Percentiles rank a stretch among this genome's conserved stretches.
phyloP scores from a whole-genome alignment of 306 rosid genomes.

The Rubus parviflorus region DNA sequence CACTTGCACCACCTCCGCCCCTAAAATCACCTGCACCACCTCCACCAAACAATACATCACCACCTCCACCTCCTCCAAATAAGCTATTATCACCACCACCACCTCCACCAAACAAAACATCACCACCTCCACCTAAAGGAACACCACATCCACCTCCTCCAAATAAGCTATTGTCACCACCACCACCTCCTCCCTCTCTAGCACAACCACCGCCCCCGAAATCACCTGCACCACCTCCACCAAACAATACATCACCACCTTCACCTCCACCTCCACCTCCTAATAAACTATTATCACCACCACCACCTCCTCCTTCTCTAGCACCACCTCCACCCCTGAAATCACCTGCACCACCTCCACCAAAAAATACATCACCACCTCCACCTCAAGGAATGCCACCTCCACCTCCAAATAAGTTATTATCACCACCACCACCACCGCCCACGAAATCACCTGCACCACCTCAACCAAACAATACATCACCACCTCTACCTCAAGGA shows the following conservation, averaged over 20 bases:
- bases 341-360: not conserved
- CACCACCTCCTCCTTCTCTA: not conserved
- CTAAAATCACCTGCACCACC: too few species aligned
- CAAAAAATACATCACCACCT: too few species aligned
- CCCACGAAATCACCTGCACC: not conserved
- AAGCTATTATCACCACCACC: not conserved
- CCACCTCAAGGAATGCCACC: too few species aligned
- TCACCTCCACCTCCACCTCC: not conserved
- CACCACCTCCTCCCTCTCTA: not conserved
- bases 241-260: too few species aligned
- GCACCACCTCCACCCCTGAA: not conserved
- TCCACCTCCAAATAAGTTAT: too few species aligned
- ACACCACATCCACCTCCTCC: too few species aligned
- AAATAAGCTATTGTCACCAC: too few species aligned
- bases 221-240: not conserved
- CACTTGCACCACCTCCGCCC: not conserved
- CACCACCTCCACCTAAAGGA: too few species aligned
- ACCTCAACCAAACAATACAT: not conserved
- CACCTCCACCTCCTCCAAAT: too few species aligned
- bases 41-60: too few species aligned
- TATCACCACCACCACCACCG: too few species aligned
- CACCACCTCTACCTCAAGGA: not conserved
- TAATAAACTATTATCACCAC: not conserved
- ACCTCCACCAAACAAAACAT: not conserved
- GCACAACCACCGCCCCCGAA: not conserved